A percentile compares a stretch with the other conserved stretches of the same genome.
phyloP scores from a whole-genome alignment of 2,329 filamentous ascomycete genomes.

The Fusarium chuoi region DNA sequence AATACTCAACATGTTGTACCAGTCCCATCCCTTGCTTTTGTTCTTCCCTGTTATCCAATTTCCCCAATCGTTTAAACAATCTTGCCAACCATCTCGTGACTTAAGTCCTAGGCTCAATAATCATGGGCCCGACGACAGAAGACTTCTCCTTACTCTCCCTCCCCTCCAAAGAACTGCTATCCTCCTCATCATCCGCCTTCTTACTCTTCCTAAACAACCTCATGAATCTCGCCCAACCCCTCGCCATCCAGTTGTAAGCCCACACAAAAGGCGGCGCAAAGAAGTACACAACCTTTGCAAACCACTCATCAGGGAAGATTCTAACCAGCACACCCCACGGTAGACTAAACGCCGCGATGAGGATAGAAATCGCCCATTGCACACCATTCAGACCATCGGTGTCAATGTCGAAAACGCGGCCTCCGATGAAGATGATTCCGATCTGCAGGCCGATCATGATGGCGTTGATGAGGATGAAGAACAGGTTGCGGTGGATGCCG shows the following conservation, averaged over 20 bases:
- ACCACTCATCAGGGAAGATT: constrained; percentile 21
- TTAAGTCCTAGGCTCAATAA: background rate
- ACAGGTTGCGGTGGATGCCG: constrained; percentile 83
- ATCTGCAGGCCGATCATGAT: constrained; percentile 91
- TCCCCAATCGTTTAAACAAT: background rate
- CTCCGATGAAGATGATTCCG: constrained; percentile 89
- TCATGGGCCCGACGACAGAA: background rate
- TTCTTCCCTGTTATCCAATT: background rate
- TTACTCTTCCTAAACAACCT: constrained; percentile 1
- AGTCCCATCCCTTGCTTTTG: background rate
- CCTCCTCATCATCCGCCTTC: background rate
- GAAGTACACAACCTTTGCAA: constrained; percentile 3
- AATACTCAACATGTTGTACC: background rate
- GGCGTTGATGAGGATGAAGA: constrained; percentile 86
- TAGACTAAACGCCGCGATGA: constrained; percentile 48
- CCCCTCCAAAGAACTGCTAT: background rate
- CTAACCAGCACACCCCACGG: constrained; percentile 13
- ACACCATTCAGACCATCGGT: constrained; percentile 68
- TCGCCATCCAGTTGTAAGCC: background rate
- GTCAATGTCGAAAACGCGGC: constrained; percentile 79
- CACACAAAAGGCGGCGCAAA: constrained; percentile 13
- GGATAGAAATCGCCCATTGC: constrained; percentile 89
- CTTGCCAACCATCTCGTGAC: background rate
- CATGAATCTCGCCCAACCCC: background rate
- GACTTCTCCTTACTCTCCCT: background rate